These are phyloP conservation scores for Tolypocladium guangdongense DNA, from an alignment of 2,329 filamentous ascomycete genomes.

Conservation along the genomic window DNA sequence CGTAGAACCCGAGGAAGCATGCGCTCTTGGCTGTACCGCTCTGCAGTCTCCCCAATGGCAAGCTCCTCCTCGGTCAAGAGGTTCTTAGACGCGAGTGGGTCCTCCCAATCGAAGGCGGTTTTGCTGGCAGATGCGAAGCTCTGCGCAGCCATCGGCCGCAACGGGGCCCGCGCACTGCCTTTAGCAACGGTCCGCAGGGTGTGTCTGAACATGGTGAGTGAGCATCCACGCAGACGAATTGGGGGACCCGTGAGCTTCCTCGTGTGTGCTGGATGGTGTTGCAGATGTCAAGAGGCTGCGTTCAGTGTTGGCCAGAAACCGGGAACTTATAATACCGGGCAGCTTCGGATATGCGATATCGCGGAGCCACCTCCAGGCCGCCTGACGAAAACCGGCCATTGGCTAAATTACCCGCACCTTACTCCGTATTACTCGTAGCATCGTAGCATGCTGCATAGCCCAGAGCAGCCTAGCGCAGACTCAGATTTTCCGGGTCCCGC, in stretches of 20 bases:
- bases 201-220: conserved; percentile 18
- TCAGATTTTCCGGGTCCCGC: neutral
- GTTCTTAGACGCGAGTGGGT: conserved; percentile 65
- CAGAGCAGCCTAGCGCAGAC: neutral
- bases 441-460: neutral
- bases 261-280: neutral
- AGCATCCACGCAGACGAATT: neutral
- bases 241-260: neutral
- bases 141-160: conserved; percentile 16
- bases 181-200: conserved; percentile 17
- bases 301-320: conserved; percentile 4
- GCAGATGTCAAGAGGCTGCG: conserved; percentile 8
- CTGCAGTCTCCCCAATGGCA: conserved; percentile 81
- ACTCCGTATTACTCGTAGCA: too few species aligned
- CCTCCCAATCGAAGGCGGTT: conserved; percentile 73
- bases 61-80: conserved; percentile 83
- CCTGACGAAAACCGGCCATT: too few species aligned
- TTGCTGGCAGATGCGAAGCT: conserved; percentile 24
- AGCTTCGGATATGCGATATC: conserved; percentile 7
- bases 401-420: too few species aligned
- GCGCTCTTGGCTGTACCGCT: conserved; percentile 87
- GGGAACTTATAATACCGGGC: too few species aligned
- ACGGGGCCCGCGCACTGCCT: conserved; percentile 9
- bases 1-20: conserved; percentile 77
- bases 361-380: too few species aligned